These are phyloP conservation scores for Trichosporon asahii DNA, from an alignment of 1,284 basidiomycete genomes.

Conservation along the genomic window DNA sequence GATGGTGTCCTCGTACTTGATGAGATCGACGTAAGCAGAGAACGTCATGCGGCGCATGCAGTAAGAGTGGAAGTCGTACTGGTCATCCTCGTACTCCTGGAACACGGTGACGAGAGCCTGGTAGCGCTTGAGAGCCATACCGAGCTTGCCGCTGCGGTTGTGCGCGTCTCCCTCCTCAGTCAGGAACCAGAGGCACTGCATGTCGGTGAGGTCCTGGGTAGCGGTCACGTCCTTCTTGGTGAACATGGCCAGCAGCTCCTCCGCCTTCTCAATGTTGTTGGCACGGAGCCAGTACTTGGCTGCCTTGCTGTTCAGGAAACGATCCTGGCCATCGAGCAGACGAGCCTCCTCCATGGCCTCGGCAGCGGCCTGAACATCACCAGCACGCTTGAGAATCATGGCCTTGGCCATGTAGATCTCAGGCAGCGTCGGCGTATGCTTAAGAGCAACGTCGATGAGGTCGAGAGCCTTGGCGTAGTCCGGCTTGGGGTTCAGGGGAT, in stretches of 20 bases:
- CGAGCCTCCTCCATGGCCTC: constrained; percentile 77
- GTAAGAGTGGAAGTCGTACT: constrained; percentile 98
- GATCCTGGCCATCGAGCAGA: constrained; percentile 85
- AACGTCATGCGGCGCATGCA: constrained; percentile 86
- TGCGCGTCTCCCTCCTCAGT: constrained; percentile 76
- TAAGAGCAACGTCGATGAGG: constrained; percentile 64
- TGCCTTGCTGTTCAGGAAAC: constrained; percentile 91
- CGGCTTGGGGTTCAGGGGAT: constrained; percentile 55
- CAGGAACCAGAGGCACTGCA: constrained; percentile 91
- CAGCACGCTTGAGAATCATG: constrained; percentile 79
- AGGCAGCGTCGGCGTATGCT: constrained; percentile 89
- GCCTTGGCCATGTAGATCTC: constrained; percentile 84
- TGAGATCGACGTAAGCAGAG: constrained; percentile 73
- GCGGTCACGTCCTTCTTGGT: constrained; percentile 82
- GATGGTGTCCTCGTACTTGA: constrained; percentile 78
- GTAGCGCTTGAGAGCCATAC: constrained; percentile 83
- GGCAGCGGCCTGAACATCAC: constrained; percentile 74
- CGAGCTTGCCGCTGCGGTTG: constrained; percentile 63
- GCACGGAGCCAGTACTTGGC: constrained; percentile 88
- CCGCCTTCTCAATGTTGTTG: constrained; percentile 71
- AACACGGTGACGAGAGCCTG: constrained; percentile 70
- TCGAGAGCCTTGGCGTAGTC: constrained; percentile 60
- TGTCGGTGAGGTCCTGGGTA: constrained; percentile 81
- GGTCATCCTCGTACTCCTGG: constrained; percentile 87
- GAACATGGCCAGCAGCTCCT: constrained; percentile 71